Evolutionary conservation across 257 asterid genomes (phyloP).

Genomic region (Solanum chilense): DNA sequence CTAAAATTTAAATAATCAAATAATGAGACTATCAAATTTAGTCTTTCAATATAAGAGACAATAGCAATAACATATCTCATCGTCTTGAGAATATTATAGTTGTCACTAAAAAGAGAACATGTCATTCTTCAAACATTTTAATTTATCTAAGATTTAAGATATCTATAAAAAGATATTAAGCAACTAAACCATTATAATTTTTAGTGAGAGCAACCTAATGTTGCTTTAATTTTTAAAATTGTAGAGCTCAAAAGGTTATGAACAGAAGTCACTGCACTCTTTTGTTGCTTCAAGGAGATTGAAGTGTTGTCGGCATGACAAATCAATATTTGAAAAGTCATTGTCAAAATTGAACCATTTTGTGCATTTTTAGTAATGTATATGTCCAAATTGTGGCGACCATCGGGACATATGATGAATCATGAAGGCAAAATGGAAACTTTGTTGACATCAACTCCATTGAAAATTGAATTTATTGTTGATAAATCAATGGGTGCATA

Average conservation of each 20-base stretch:
- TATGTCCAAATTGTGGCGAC: neutral
- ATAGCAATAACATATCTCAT: too few relatives aligned
- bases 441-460: slow-evolving; percentile 7
- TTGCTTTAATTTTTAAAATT: slow-evolving; percentile 28
- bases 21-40: too few relatives aligned
- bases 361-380: neutral
- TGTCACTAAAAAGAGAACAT: too few relatives aligned
- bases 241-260: slow-evolving; percentile 40
- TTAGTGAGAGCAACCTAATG: neutral
- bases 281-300: slow-evolving; percentile 21
- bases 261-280: slow-evolving; percentile 35
- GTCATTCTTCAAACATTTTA: too few relatives aligned
- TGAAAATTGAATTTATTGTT: too few relatives aligned
- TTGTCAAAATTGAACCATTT: slow-evolving; percentile 43
- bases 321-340: slow-evolving; percentile 38
- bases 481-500: too few relatives aligned
- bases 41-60: too few relatives aligned
- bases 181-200: neutral
- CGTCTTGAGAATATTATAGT: too few relatives aligned
- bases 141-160: neutral
- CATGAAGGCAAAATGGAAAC: slow-evolving; percentile 31
- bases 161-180: neutral
- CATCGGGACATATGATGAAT: slow-evolving; percentile 17
- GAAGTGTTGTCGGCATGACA: neutral
- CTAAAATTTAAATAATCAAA: too few relatives aligned